A percentile compares a stretch with the other conserved stretches of the same genome.
Evolutionary conservation across 441 rosid genomes (phyloP).

Genomic region (California macrophylla): DNA sequence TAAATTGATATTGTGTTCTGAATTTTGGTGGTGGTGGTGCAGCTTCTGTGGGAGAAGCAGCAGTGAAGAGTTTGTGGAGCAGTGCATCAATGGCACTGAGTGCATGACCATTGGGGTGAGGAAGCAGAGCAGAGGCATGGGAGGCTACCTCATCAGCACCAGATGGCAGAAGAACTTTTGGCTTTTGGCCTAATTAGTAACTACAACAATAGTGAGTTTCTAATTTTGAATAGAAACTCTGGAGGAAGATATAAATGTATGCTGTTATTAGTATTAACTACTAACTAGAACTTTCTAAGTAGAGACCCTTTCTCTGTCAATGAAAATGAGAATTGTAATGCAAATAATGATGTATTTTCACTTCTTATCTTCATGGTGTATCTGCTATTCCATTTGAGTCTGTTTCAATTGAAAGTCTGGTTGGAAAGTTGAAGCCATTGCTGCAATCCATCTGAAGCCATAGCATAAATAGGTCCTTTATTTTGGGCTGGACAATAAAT

Average conservation of each 20-base stretch:
- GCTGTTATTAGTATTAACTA: background rate
- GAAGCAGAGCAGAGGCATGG: slow-evolving; percentile 70
- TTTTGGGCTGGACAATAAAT: background rate
- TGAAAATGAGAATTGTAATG: background rate
- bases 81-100: slow-evolving; percentile 60
- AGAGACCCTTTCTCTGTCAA: background rate
- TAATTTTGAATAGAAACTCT: no score
- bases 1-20: background rate
- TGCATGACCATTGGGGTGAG: slow-evolving; percentile 80
- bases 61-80: slow-evolving; percentile 60
- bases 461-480: background rate
- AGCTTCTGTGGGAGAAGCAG: slow-evolving; percentile 60
- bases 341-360: no score
- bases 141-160: slow-evolving; percentile 82
- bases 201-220: no score
- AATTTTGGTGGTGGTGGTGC: slow-evolving; percentile 5
- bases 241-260: background rate
- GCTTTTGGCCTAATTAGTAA: slow-evolving; percentile 72
- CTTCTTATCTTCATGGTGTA: no score
- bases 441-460: background rate
- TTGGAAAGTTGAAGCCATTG: background rate
- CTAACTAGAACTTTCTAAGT: background rate
- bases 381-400: background rate
- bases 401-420: background rate
- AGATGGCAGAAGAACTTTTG: slow-evolving; percentile 88